Conservation (phyloP, 2,329 filamentous ascomycete genomes). For the Didymella exigua region DNA sequence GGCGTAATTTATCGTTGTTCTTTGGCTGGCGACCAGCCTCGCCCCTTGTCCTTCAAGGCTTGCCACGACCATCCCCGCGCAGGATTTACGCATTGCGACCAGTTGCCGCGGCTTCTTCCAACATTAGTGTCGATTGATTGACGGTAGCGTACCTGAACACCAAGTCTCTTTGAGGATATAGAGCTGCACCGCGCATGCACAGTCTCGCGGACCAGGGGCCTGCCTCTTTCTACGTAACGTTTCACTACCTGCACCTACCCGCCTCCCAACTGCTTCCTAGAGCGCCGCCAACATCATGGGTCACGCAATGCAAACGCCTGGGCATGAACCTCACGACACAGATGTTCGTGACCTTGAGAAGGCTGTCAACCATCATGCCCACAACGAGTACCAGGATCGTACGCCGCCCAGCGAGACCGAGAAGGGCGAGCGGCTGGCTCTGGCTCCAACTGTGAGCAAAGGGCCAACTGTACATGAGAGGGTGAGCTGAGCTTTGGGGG, state of each 20-base stretch:
- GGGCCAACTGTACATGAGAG: constrained; percentile 34
- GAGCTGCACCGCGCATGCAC: constrained; percentile 6
- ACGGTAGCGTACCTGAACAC: constrained; percentile 3
- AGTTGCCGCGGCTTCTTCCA: constrained; percentile 16
- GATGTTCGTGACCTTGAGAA: constrained; percentile 11
- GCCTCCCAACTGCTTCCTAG: not conserved
- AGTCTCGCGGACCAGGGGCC: constrained; percentile 1
- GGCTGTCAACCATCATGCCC: not conserved
- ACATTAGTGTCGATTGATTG: not conserved
- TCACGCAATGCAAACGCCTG: constrained; percentile 17
- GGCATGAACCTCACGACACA: constrained; percentile 12
- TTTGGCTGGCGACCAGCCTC: not conserved
- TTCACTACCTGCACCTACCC: constrained; percentile 6
- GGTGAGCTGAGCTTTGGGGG: constrained; percentile 9
- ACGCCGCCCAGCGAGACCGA: constrained; percentile 29
- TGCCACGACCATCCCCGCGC: not conserved
- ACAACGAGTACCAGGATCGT: constrained; percentile 21
- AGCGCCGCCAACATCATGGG: constrained; percentile 1
- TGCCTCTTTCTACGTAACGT: constrained; percentile 5
- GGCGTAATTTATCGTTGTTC: not conserved
- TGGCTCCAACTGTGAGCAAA: constrained; percentile 19
- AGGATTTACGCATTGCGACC: not conserved
- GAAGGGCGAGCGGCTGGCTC: constrained; percentile 18
- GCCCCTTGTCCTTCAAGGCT: not conserved
- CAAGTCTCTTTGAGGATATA: constrained; percentile 8